phyloP scores from a whole-genome alignment of 345 rosid species.

The Rhodamnia rubescens region DNA sequence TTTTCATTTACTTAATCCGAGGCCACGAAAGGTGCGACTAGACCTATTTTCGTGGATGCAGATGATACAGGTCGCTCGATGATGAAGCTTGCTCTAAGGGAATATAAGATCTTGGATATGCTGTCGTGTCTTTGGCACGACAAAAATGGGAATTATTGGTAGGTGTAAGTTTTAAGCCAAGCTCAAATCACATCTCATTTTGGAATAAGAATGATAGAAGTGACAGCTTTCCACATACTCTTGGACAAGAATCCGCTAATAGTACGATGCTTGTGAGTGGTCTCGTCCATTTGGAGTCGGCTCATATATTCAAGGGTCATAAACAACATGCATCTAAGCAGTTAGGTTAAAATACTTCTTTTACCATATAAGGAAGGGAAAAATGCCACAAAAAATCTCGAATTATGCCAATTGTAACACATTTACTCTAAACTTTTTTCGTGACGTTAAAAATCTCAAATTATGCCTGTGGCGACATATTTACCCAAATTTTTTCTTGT shows the following conservation, averaged over 20 bases:
- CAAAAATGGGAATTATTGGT: background rate
- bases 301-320: background rate
- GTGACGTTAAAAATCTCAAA: too few relatives aligned
- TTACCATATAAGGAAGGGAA: background rate
- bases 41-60: background rate
- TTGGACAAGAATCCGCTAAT: background rate
- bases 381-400: too few relatives aligned
- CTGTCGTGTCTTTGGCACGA: background rate
- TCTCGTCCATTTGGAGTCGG: background rate
- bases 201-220: background rate
- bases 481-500: too few relatives aligned
- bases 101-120: background rate
- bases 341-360: background rate
- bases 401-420: too few relatives aligned
- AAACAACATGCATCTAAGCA: background rate
- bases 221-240: background rate
- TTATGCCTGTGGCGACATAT: too few relatives aligned
- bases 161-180: background rate
- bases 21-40: background rate
- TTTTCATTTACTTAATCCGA: background rate
- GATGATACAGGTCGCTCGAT: background rate
- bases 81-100: background rate
- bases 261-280: background rate
- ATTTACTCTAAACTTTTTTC: too few relatives aligned
- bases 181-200: background rate